phyloP scores from a whole-genome alignment of 768 basidiomycete genomes.

The Mycena latifolia region DNA sequence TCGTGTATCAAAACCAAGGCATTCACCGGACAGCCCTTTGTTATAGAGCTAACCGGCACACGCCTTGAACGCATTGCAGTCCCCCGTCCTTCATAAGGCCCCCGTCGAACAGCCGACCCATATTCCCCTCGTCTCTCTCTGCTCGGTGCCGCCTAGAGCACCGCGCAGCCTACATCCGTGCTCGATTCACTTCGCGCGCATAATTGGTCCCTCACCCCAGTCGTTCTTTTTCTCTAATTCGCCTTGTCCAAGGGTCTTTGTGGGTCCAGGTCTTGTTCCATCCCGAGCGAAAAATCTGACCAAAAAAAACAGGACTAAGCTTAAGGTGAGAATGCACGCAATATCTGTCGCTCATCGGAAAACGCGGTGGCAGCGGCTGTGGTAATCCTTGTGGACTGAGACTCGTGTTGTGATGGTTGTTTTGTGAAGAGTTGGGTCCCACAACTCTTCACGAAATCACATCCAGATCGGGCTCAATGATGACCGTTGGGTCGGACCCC shows the following conservation, averaged over 20 bases:
- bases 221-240: constrained; percentile 38
- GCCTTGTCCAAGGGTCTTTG: constrained; percentile 6
- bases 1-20: constrained; percentile 67
- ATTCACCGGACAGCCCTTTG: constrained; percentile 55
- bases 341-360: constrained; percentile 19
- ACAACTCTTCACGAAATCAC: constrained; percentile 25
- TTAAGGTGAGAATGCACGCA: constrained; percentile 5
- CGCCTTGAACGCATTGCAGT: constrained; percentile 61
- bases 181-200: constrained; percentile 70
- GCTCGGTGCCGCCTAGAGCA: constrained; percentile 40
- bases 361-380: constrained; percentile 35
- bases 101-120: constrained; percentile 59
- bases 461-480: constrained; percentile 37
- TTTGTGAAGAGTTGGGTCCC: constrained; percentile 7
- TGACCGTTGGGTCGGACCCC: constrained; percentile 40
- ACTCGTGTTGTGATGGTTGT: constrained; percentile 34
- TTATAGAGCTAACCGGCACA: constrained; percentile 64
- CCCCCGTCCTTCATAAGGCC: constrained; percentile 66
- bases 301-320: neutral
- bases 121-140: constrained; percentile 49
- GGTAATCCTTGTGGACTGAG: constrained; percentile 27
- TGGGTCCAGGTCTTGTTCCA: constrained; percentile 24
- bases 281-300: neutral
- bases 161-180: constrained; percentile 43
- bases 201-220: constrained; percentile 49